These are phyloP conservation scores for Rhodotorula glutinis DNA, from an alignment of 1,284 basidiomycete genomes.

Conservation along the genomic window DNA sequence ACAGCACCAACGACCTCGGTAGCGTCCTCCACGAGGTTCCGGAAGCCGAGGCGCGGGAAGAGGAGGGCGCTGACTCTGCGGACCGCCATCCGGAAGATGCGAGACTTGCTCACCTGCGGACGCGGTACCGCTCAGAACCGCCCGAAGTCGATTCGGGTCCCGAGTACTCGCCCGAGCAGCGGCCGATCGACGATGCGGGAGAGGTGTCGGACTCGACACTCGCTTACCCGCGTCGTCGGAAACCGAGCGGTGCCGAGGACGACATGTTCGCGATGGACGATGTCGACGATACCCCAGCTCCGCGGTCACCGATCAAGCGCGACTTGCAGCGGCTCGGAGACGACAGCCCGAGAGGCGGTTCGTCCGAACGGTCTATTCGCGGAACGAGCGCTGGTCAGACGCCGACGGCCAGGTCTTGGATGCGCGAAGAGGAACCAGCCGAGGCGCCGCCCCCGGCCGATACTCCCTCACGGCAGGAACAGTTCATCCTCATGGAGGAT, in stretches of 20 bases:
- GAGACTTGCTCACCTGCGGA: not conserved
- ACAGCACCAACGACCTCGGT: conserved; percentile 12
- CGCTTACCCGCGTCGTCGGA: not conserved
- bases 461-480: conserved; percentile 71
- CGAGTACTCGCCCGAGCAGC: not conserved
- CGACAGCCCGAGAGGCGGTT: too few relatives aligned
- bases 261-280: conserved; percentile 54
- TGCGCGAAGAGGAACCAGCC: not conserved
- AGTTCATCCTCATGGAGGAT: conserved; percentile 99
- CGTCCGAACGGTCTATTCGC: not conserved
- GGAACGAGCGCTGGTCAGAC: not conserved
- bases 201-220: not conserved
- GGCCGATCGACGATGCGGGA: not conserved
- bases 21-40: conserved; percentile 2
- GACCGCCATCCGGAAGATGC: not conserved
- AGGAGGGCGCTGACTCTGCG: not conserved
- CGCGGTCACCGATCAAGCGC: not conserved
- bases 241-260: conserved; percentile 42
- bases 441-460: not conserved
- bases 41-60: not conserved
- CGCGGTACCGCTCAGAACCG: not conserved
- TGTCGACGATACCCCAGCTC: conserved; percentile 36
- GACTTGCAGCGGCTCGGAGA: not conserved
- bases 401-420: not conserved
- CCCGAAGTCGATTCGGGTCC: not conserved